Evolutionary conservation across 371 early-diverging fungal genomes (phyloP).

Genomic region (Circinella minor): DNA sequence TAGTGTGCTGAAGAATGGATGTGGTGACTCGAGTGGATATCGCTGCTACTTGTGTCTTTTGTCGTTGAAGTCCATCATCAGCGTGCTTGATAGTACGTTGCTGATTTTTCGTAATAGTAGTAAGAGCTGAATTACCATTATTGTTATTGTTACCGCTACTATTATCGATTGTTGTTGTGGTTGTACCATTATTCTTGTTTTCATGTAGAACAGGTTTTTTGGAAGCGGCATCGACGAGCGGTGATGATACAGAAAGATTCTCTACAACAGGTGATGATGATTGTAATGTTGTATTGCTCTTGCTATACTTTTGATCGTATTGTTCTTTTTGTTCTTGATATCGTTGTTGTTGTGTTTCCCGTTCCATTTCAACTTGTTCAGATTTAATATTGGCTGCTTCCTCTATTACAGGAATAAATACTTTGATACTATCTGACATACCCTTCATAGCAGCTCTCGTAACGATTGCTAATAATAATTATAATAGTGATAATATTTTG

Average conservation of each 20-base stretch:
- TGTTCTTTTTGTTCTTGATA: not conserved
- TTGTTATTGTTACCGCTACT: too few species aligned
- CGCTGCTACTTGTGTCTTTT: not conserved
- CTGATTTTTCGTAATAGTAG: too few species aligned
- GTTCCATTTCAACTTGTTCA: slow-evolving; percentile 1
- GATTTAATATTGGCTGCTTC: slow-evolving; percentile 9
- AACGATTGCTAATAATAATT: slow-evolving; percentile 30
- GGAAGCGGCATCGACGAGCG: not conserved
- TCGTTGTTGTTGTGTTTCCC: slow-evolving; percentile 4
- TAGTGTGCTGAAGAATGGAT: not conserved
- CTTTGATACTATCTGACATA: slow-evolving; percentile 38
- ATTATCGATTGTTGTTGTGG: too few species aligned
- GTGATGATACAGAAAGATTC: not conserved
- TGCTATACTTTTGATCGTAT: too few species aligned
- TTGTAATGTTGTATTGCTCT: too few species aligned
- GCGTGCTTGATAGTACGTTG: too few species aligned
- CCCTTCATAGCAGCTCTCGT: slow-evolving; percentile 50
- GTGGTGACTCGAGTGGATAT: not conserved
- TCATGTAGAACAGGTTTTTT: too few species aligned
- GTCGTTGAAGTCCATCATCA: not conserved
- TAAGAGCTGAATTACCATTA: too few species aligned
- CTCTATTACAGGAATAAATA: slow-evolving; percentile 35
- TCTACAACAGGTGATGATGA: not conserved
- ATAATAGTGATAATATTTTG: too few species aligned
- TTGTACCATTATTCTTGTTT: too few species aligned